A percentile compares a stretch with the other conserved stretches of the same genome.
phyloP scores from a whole-genome alignment of 257 asterid species.

The Jaltomata sinuosa region DNA sequence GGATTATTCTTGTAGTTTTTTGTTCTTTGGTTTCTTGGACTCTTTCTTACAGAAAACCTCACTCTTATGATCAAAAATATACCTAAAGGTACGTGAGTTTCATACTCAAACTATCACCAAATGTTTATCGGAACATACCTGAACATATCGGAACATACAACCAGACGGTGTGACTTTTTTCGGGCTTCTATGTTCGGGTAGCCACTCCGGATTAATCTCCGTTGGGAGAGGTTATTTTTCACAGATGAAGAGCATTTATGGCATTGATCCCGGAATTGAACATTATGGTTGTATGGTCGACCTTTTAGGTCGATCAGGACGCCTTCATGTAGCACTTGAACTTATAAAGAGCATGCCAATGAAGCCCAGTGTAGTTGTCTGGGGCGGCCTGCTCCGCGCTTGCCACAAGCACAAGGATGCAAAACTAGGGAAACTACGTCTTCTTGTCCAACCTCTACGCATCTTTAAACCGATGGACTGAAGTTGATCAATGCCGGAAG shows the following conservation, averaged over 20 bases:
- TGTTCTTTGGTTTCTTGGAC: too few relatives aligned
- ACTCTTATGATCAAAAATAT: too few relatives aligned
- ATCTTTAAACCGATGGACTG: constrained; percentile 16
- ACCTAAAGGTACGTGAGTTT: too few relatives aligned
- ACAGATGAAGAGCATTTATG: constrained; percentile 13
- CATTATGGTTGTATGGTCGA: constrained; percentile 34
- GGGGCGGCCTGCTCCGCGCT: constrained; percentile 27
- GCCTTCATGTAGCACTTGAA: constrained; percentile 23
- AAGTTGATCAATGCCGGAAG: constrained; percentile 17
- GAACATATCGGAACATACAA: too few relatives aligned
- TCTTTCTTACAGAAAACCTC: too few relatives aligned
- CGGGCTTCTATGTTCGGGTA: constrained; percentile 24
- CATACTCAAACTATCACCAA: too few relatives aligned
- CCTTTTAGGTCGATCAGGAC: constrained; percentile 25
- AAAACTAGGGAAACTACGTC: constrained; percentile 19
- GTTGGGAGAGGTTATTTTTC: constrained; percentile 21
- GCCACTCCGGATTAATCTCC: constrained; percentile 18
- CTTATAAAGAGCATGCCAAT: constrained; percentile 20
- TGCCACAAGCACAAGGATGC: constrained; percentile 9
- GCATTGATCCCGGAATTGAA: constrained; percentile 22
- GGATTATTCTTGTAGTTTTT: too few relatives aligned
- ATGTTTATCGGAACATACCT: too few relatives aligned
- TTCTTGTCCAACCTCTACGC: constrained; percentile 23
- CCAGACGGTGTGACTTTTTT: constrained; percentile 28
- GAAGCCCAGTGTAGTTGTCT: constrained; percentile 20